Conservation (phyloP, 345 rosid species). For the Citrus australasica region DNA sequence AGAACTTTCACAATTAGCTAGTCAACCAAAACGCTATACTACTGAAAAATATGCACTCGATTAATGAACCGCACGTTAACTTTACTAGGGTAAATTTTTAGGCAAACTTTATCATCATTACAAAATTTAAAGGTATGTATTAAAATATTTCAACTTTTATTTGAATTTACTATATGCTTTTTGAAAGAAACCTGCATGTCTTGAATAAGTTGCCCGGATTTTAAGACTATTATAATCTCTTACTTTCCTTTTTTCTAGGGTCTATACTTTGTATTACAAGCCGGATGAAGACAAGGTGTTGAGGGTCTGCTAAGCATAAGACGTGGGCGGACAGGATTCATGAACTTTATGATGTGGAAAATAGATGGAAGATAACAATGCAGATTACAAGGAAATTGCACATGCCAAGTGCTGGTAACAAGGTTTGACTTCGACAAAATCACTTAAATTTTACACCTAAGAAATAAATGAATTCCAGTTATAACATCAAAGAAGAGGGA, state of each 20-base stretch:
- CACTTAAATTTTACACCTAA: background rate
- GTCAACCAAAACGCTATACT: background rate
- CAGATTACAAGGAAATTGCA: slow-evolving; percentile 39
- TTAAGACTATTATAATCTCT: background rate
- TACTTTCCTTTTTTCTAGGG: background rate
- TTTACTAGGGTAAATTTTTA: too few relatives aligned
- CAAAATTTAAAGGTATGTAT: too few relatives aligned
- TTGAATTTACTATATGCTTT: background rate
- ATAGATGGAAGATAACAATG: background rate
- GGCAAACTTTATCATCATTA: too few relatives aligned
- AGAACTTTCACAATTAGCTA: background rate
- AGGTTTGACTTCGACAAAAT: slow-evolving; percentile 30
- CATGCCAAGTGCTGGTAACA: slow-evolving; percentile 33
- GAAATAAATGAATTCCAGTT: background rate
- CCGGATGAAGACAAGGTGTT: background rate
- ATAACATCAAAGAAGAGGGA: background rate
- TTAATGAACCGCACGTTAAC: too few relatives aligned
- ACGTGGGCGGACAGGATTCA: slow-evolving; percentile 17
- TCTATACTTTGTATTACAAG: background rate
- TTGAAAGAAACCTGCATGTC: background rate
- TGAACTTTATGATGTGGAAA: background rate
- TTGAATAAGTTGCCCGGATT: background rate
- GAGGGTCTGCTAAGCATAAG: slow-evolving; percentile 1
- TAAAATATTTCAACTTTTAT: too few relatives aligned
- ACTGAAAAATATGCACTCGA: too few relatives aligned